Evolutionary conservation across 1,284 basidiomycete species (phyloP).

Genomic region (Fomitiporia mediterranea): DNA sequence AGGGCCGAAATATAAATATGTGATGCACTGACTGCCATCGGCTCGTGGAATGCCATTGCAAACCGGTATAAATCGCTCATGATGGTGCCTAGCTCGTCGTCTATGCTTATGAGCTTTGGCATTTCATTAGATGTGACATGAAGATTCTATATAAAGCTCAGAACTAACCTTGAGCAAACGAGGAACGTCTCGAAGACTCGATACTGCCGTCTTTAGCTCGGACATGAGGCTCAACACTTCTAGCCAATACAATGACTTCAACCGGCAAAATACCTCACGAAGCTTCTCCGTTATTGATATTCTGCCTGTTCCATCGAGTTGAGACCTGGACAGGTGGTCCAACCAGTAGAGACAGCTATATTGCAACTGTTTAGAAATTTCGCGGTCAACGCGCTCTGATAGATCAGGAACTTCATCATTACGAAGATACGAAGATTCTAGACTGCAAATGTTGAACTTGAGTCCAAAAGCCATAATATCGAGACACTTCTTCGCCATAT

Average conservation of each 20-base stretch:
- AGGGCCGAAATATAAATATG: slow-evolving; percentile 1
- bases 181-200: background rate
- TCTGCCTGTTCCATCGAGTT: background rate
- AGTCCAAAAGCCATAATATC: slow-evolving; percentile 30
- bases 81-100: background rate
- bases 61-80: background rate
- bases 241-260: slow-evolving; percentile 1
- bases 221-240: slow-evolving; percentile 6
- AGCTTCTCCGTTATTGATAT: background rate
- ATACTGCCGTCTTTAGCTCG: background rate
- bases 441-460: slow-evolving; percentile 32
- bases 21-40: background rate
- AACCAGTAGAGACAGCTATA: slow-evolving; percentile 10
- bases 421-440: slow-evolving; percentile 27
- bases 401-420: slow-evolving; percentile 27
- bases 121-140: no score
- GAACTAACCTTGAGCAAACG: background rate
- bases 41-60: background rate
- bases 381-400: background rate
- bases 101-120: background rate
- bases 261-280: background rate
- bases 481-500: slow-evolving; percentile 26
- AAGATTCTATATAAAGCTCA: no score
- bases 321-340: background rate
- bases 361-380: background rate